Evolutionary conservation across 1,284 basidiomycete species (phyloP).

Genomic region (Marasmius oreades): DNA sequence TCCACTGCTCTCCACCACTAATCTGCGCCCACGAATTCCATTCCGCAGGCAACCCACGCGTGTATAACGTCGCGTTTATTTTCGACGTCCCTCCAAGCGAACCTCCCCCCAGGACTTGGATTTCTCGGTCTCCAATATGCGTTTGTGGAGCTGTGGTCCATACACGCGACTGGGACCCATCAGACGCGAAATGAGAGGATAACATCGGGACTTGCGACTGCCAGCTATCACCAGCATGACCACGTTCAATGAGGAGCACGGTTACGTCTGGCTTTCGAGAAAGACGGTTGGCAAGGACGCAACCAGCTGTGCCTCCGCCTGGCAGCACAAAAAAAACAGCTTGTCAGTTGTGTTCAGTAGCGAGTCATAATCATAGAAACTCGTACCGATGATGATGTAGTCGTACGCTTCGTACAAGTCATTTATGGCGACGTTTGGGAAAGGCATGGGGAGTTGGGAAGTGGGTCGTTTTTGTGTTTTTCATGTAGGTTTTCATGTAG

Average conservation of each 20-base stretch:
- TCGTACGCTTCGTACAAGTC: background rate
- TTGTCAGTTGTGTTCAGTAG: too few relatives aligned
- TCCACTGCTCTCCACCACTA: slow-evolving; percentile 26
- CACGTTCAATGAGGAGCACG: slow-evolving; percentile 32
- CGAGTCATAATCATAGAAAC: too few relatives aligned
- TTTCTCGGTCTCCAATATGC: slow-evolving; percentile 14
- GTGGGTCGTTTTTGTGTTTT: too few relatives aligned
- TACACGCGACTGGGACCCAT: slow-evolving; percentile 18
- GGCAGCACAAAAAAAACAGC: background rate
- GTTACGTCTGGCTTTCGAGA: slow-evolving; percentile 24
- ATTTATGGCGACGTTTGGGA: background rate
- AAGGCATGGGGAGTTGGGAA: background rate
- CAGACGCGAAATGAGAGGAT: slow-evolving; percentile 22
- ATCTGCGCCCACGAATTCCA: slow-evolving; percentile 25
- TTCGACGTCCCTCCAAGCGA: slow-evolving; percentile 35
- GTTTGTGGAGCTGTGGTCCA: slow-evolving; percentile 15
- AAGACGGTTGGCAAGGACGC: slow-evolving; percentile 30
- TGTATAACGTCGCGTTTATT: slow-evolving; percentile 34
- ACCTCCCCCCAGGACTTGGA: slow-evolving; percentile 28
- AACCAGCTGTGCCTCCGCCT: slow-evolving; percentile 31
- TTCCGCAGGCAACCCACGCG: slow-evolving; percentile 25
- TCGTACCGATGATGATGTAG: slow-evolving; percentile 4
- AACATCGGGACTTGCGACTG: slow-evolving; percentile 25
- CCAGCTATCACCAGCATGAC: slow-evolving; percentile 20
- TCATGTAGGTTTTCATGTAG: too few relatives aligned